Percentiles rank a stretch among this genome's conserved stretches.
phyloP scores from a whole-genome alignment of 352 stramenopile genomes.

The Phytophthora meadii region DNA sequence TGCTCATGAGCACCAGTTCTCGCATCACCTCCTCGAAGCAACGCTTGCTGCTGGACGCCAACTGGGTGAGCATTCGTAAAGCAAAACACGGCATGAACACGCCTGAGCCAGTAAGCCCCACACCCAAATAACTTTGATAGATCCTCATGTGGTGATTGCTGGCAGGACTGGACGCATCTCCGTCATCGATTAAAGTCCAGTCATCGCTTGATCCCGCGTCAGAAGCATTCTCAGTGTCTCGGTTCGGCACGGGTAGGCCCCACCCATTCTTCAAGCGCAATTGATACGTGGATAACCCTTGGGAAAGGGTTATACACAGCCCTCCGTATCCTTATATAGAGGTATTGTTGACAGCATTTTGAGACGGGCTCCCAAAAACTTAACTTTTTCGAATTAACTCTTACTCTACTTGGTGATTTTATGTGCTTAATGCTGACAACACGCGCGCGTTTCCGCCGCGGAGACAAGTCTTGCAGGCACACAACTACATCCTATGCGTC shows the following conservation, averaged over 20 bases:
- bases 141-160: constrained; percentile 76
- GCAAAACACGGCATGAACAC: constrained; percentile 77
- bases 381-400: too few relatives aligned
- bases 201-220: constrained; percentile 22
- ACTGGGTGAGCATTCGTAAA: constrained; percentile 83
- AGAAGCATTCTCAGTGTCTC: constrained; percentile 16
- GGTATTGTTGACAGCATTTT: too few relatives aligned
- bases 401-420: too few relatives aligned
- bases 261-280: too few relatives aligned
- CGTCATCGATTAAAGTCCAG: constrained; percentile 36
- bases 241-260: constrained; percentile 44
- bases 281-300: too few relatives aligned
- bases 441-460: too few relatives aligned
- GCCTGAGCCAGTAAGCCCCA: constrained; percentile 65
- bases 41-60: constrained; percentile 72
- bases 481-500: too few relatives aligned
- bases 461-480: too few relatives aligned
- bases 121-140: constrained; percentile 83
- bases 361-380: too few relatives aligned
- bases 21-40: constrained; percentile 83
- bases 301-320: too few relatives aligned
- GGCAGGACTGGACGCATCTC: constrained; percentile 49
- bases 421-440: too few relatives aligned
- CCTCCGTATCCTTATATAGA: too few relatives aligned
- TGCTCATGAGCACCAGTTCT: constrained; percentile 77